Base-by-base conservation (phyloP, 306 rosid genomes). In the Cyclanthera cordifolia region DNA sequence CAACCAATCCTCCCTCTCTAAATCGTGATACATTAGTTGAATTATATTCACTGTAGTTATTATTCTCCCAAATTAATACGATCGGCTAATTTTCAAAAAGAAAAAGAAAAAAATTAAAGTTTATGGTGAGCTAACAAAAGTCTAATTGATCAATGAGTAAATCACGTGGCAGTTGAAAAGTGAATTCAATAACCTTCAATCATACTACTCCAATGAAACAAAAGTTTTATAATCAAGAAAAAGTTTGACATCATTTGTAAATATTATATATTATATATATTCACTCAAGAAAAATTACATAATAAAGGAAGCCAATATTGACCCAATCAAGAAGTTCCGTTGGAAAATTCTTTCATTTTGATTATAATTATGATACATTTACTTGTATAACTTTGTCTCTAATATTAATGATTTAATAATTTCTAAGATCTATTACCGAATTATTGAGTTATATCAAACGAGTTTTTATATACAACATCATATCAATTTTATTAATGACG, bases 111-210 rank as follows among this genome's bases (percentile, higher is more conserved):
- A 27, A 32, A 32, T 32, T 32, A 56, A 56, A 56, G 64, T 14
- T 25, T 51, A 51, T 17, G 24, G 5, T 51, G 25, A 17, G 13
- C 55, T 8, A 39, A 56, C 39, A 56, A 56, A 6, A 19, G 64
- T 56, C 64, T 56, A 56, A 56, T 58, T 34, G 15, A 16, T 57
- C 21, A 28, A 57, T 8, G 41, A 34, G 46, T n/a, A n/a, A 59
- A 3, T 32, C 15, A 59, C 66, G 66, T 59, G 66, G 66, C 32
- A 30, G 66, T 30, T 57, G 65, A 57, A 57, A 57, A 57, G 65
- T 28, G 43, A 57, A 57, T n/a, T 57, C 5, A 57, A 28, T 57
- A 57, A 25, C 1, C 13, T 23, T 15, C 65, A 28, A 57, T 57
- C 28, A 57, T 28, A 23, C 8, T 28, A 13, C 23, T 30, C 45